These are phyloP conservation scores for Leccinum arenicola DNA, from an alignment of 768 basidiomycete species.

Conservation along the genomic window DNA sequence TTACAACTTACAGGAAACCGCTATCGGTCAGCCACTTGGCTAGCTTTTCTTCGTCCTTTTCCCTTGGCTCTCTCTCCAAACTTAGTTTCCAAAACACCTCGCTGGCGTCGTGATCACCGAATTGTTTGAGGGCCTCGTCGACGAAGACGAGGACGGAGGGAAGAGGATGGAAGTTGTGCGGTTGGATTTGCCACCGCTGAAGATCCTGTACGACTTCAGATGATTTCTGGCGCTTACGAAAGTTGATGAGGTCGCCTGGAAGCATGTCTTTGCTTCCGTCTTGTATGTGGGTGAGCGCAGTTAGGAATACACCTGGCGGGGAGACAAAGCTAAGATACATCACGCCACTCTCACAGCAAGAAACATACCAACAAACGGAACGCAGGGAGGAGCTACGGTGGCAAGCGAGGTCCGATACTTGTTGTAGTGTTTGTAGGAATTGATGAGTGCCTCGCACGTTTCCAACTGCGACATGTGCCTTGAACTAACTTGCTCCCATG, in stretches of 20 bases:
- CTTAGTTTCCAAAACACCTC: slow-evolving; percentile 45
- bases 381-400: slow-evolving; percentile 58
- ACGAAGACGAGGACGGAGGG: slow-evolving; percentile 44
- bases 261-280: slow-evolving; percentile 56
- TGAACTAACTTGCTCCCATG: slow-evolving; percentile 56
- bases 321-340: slow-evolving; percentile 3
- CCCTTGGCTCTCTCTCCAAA: slow-evolving; percentile 51
- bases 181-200: slow-evolving; percentile 52
- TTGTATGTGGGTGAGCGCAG: slow-evolving; percentile 58
- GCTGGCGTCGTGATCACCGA: slow-evolving; percentile 31
- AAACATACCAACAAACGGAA: slow-evolving; percentile 64
- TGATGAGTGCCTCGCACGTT: slow-evolving; percentile 55
- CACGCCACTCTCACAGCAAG: neutral
- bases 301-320: slow-evolving; percentile 53
- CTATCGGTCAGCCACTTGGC: slow-evolving; percentile 39
- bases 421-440: slow-evolving; percentile 67
- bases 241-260: slow-evolving; percentile 50
- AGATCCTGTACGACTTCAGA: slow-evolving; percentile 59
- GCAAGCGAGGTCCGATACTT: slow-evolving; percentile 56
- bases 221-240: slow-evolving; percentile 51
- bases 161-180: slow-evolving; percentile 51
- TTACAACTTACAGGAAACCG: slow-evolving; percentile 32
- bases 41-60: slow-evolving; percentile 51
- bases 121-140: slow-evolving; percentile 37
- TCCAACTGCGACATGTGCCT: slow-evolving; percentile 48